Percentiles rank a stretch among this genome's conserved stretches.
phyloP scores from a whole-genome alignment of 768 basidiomycete species.

The Paxillus ammoniavirescens region DNA sequence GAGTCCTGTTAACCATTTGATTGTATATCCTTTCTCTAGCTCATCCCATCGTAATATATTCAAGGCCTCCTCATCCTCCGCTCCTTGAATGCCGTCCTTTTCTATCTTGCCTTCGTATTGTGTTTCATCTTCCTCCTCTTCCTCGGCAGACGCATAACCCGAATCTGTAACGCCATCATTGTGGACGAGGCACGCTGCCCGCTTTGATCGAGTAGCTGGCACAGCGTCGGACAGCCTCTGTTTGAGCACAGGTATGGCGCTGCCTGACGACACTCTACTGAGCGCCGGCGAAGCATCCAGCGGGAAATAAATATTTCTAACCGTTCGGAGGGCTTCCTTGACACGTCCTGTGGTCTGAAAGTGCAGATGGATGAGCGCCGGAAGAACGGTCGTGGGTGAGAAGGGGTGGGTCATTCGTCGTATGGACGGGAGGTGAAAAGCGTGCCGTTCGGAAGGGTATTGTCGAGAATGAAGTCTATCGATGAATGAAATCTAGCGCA shows the following conservation, averaged over 20 bases:
- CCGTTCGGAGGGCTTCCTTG: slow-evolving; percentile 38
- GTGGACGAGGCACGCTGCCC: slow-evolving; percentile 27
- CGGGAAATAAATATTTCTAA: slow-evolving; percentile 55
- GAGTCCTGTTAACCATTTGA: slow-evolving; percentile 75
- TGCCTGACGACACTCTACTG: not conserved
- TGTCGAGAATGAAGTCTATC: not conserved
- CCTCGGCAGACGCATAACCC: slow-evolving; percentile 75
- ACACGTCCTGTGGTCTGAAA: slow-evolving; percentile 37
- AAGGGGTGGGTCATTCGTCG: slow-evolving; percentile 14
- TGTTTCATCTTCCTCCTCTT: slow-evolving; percentile 45
- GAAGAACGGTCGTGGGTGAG: slow-evolving; percentile 54
- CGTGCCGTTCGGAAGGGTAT: slow-evolving; percentile 2
- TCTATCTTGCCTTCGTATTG: slow-evolving; percentile 5
- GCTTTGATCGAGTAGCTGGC: slow-evolving; percentile 26
- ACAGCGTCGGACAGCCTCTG: slow-evolving; percentile 11
- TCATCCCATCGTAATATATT: slow-evolving; percentile 58
- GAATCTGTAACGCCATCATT: slow-evolving; percentile 60
- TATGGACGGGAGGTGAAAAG: not conserved
- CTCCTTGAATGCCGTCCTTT: not conserved
- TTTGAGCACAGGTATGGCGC: slow-evolving; percentile 19
- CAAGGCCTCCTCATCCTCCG: slow-evolving; percentile 31
- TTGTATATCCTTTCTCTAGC: slow-evolving; percentile 64
- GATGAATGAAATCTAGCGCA: slow-evolving; percentile 8
- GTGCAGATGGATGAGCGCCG: slow-evolving; percentile 47
- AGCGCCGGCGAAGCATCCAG: slow-evolving; percentile 24